A percentile compares a stretch with the other conserved stretches of the same genome.
phyloP scores from a whole-genome alignment of 106 monocot genomes.

The Dioscorea zingiberensis region DNA sequence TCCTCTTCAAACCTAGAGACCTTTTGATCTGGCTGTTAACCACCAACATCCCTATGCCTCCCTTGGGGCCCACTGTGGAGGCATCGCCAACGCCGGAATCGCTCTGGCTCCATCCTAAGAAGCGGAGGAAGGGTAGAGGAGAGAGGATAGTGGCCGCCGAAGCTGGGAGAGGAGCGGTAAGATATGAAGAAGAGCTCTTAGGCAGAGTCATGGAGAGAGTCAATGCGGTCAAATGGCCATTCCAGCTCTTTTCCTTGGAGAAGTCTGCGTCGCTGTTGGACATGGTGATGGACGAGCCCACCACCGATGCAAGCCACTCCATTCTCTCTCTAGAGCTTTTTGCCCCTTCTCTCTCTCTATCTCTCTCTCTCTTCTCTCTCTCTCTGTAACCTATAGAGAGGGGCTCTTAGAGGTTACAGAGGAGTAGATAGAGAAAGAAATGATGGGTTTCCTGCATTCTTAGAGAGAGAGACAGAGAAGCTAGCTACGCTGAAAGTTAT shows the following conservation, averaged over 20 bases:
- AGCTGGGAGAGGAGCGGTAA: conserved; percentile 56
- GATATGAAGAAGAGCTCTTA: conserved; percentile 90
- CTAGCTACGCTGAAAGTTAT: too few relatives aligned
- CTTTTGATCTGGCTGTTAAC: conserved; percentile 45
- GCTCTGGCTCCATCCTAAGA: neutral
- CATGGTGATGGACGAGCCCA: conserved; percentile 8
- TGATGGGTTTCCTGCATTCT: neutral
- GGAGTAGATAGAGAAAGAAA: neutral
- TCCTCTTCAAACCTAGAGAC: conserved; percentile 37
- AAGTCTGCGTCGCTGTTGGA: conserved; percentile 12
- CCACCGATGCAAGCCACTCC: conserved; percentile 4
- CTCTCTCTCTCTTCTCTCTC: too few relatives aligned
- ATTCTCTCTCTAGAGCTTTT: too few relatives aligned
- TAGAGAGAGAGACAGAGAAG: too few relatives aligned
- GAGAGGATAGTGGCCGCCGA: conserved; percentile 15
- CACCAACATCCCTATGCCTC: conserved; percentile 32
- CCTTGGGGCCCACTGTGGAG: neutral
- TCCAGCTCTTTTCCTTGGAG: conserved; percentile 18
- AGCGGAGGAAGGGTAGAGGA: conserved; percentile 12
- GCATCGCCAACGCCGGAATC: conserved; percentile 1
- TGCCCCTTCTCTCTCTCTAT: neutral
- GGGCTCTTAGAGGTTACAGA: neutral
- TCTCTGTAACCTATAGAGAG: neutral
- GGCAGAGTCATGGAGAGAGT: conserved; percentile 68
- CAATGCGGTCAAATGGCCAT: conserved; percentile 78